A percentile compares a stretch with the other conserved stretches of the same genome.
phyloP scores from a whole-genome alignment of 768 basidiomycete species.

The Russula emetica region DNA sequence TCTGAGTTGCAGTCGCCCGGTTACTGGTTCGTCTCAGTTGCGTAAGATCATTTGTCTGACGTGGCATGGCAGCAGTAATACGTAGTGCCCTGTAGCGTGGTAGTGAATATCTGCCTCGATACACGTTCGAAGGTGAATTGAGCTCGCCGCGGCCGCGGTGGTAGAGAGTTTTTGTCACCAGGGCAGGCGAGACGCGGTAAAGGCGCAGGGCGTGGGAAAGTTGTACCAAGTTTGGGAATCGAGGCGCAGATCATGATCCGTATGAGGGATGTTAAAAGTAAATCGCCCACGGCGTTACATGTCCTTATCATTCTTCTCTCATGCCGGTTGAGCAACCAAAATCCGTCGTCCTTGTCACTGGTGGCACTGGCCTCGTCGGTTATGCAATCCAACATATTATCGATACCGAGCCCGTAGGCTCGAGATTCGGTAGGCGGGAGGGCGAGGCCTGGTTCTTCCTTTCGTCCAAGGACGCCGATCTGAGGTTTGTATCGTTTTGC shows the following conservation, averaged over 20 bases:
- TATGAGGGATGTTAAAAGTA: not conserved
- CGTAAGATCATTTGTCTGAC: too few relatives aligned
- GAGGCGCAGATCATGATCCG: not conserved
- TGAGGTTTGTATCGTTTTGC: conserved; percentile 51
- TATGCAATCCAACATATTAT: conserved; percentile 75
- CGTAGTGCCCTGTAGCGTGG: too few relatives aligned
- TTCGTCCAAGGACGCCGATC: conserved; percentile 73
- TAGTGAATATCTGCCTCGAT: too few relatives aligned
- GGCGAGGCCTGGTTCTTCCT: conserved; percentile 88
- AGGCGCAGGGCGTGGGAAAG: too few relatives aligned
- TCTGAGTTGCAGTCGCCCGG: too few relatives aligned
- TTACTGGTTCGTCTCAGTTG: too few relatives aligned
- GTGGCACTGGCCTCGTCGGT: conserved; percentile 85
- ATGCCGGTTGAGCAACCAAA: conserved; percentile 9
- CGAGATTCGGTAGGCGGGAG: conserved; percentile 67
- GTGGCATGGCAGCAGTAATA: too few relatives aligned
- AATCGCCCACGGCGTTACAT: not conserved
- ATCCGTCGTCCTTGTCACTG: conserved; percentile 70
- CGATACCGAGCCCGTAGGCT: conserved; percentile 71
- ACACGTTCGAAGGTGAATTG: too few relatives aligned
- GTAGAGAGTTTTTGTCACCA: too few relatives aligned
- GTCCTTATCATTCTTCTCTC: not conserved
- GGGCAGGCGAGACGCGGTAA: too few relatives aligned
- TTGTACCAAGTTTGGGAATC: too few relatives aligned
- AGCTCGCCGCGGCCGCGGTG: too few relatives aligned